phyloP scores from a whole-genome alignment of 306 rosid species.

The Cyclanthera cordifolia region DNA sequence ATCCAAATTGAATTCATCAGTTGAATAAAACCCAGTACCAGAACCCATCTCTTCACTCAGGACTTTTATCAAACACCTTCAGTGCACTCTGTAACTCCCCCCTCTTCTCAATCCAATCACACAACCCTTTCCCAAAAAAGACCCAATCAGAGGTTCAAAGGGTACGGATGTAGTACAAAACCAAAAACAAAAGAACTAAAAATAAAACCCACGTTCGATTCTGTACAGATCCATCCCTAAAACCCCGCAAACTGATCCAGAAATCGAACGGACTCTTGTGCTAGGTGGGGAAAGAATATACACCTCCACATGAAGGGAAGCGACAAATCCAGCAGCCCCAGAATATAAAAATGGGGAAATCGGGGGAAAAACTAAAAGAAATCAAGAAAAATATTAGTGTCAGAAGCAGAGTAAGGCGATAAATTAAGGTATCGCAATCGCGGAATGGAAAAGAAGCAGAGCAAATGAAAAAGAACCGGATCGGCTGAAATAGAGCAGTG shows the following conservation, averaged over 20 bases:
- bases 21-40: constrained; percentile 59
- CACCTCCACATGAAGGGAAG: constrained; percentile 34
- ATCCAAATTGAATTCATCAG: constrained; percentile 11
- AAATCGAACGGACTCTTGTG: constrained; percentile 32
- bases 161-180: constrained; percentile 3
- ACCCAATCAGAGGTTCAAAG: constrained; percentile 1
- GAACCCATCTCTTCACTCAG: constrained; percentile 54
- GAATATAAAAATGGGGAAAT: constrained; percentile 18
- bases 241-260: constrained; percentile 32
- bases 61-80: constrained; percentile 11
- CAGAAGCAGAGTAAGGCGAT: constrained; percentile 23
- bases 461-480: constrained; percentile 14
- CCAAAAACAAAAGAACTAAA: constrained; percentile 16
- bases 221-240: constrained; percentile 42
- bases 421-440: not conserved
- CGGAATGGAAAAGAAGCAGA: constrained; percentile 12
- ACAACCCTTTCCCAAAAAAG: not conserved
- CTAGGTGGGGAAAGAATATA: constrained; percentile 49
- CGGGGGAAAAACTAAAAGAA: constrained; percentile 11
- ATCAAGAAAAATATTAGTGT: constrained; percentile 31
- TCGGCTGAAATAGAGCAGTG: constrained; percentile 26
- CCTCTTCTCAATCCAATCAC: not conserved
- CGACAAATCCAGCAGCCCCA: constrained; percentile 38
- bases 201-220: constrained; percentile 21
- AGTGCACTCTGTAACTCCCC: not conserved